Evolutionary conservation across 164 flowering plant genomes (phyloP).

Genomic region (Cinnamomum chago): DNA sequence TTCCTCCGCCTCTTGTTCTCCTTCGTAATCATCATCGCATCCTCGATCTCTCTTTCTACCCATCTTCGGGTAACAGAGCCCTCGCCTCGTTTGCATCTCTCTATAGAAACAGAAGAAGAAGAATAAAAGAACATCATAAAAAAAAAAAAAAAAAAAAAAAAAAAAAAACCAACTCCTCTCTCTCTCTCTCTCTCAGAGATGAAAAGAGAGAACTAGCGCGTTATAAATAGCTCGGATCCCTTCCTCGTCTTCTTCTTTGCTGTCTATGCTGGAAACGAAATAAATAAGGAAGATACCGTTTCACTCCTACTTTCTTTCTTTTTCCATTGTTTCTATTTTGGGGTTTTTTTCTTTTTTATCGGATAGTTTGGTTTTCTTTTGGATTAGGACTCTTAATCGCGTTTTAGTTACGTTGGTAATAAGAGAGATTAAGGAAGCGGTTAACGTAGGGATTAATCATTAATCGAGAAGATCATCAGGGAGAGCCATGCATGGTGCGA

Average conservation of each 20-base stretch:
- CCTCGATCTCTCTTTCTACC: background rate
- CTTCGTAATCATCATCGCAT: background rate
- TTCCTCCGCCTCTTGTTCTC: conserved; percentile 17
- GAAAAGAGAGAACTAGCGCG: background rate
- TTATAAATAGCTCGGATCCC: conserved; percentile 4
- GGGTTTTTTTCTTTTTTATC: too few relatives aligned
- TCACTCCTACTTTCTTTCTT: background rate
- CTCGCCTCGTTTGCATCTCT: conserved; percentile 4
- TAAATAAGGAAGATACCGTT: too few relatives aligned
- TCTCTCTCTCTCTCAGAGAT: background rate
- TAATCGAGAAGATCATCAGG: conserved; percentile 21
- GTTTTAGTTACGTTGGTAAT: background rate
- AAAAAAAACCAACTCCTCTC: too few relatives aligned
- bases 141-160: too few relatives aligned
- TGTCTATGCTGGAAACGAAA: background rate
- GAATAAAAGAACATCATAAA: background rate
- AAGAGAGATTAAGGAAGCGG: background rate
- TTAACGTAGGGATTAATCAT: conserved; percentile 11
- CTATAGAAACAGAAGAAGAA: background rate
- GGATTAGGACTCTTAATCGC: too few relatives aligned
- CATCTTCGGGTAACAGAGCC: background rate
- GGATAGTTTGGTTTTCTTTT: too few relatives aligned
- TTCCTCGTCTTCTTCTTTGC: background rate
- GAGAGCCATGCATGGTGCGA: conserved; percentile 32
- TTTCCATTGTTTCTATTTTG: too few relatives aligned